These are phyloP conservation scores for Aspergillus transmontanensis DNA, from an alignment of 2,329 filamentous ascomycete species.

Conservation along the genomic window DNA sequence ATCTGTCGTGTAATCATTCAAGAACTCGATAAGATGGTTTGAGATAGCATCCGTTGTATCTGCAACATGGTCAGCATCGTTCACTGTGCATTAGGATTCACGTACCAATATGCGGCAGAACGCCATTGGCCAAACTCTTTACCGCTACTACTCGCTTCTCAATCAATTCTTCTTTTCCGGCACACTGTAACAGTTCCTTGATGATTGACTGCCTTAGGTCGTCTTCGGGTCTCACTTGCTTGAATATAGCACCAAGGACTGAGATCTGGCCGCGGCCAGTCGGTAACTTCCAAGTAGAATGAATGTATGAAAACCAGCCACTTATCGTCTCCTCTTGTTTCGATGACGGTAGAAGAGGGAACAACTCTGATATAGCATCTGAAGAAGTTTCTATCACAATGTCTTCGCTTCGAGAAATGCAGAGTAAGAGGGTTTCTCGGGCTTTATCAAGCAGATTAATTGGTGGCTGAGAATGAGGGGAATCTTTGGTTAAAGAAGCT, in stretches of 20 bases:
- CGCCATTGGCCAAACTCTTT: conserved; percentile 38
- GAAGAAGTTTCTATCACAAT: conserved; percentile 45
- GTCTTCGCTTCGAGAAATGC: conserved; percentile 44
- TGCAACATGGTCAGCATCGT: conserved; percentile 26
- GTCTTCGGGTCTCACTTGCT: conserved; percentile 29
- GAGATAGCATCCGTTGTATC: conserved; percentile 33
- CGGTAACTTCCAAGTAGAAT: conserved; percentile 38
- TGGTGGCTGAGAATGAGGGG: conserved; percentile 19
- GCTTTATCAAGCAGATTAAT: conserved; percentile 30
- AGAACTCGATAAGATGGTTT: conserved; percentile 37
- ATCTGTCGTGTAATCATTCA: conserved; percentile 91
- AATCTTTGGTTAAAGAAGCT: conserved; percentile 14
- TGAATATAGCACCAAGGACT: conserved; percentile 45
- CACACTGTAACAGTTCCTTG: conserved; percentile 36
- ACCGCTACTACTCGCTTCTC: conserved; percentile 46
- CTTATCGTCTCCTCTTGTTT: conserved; percentile 40
- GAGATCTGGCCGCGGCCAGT: conserved; percentile 48
- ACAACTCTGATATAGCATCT: conserved; percentile 42
- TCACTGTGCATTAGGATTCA: background rate
- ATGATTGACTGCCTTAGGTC: conserved; percentile 32
- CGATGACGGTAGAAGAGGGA: conserved; percentile 35
- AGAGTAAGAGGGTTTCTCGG: conserved; percentile 40
- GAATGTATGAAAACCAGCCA: conserved; percentile 43
- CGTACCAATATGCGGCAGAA: conserved; percentile 43
- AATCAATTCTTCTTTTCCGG: conserved; percentile 41